Base-by-base conservation (phyloP, 106 monocot species). In the Allium fistulosum region DNA sequence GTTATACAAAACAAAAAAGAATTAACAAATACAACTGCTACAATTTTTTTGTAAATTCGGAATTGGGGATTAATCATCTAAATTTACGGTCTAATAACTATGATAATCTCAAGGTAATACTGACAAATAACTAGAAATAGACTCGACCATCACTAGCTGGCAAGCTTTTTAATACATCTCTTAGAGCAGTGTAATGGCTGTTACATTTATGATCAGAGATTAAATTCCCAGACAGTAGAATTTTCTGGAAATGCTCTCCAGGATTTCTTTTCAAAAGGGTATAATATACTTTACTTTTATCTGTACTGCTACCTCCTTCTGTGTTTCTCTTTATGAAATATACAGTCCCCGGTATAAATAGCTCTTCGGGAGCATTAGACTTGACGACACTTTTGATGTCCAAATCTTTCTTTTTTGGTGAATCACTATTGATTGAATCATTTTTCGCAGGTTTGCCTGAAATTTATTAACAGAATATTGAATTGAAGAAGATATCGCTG, bases 181-280 rank as follows among this genome's bases (percentile, higher is more conserved):
- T 89, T 26, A 99, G 77, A 52, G 97, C 97, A 57, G 81, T 81
- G 61, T 92, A 90, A 62, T 92, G 92, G 53, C 71, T 93, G 9
- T 99, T 92, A 61, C 97, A 99, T 69, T 72, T 89, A 73, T 99
- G 97, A 79, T 99, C 97, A 50, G 89, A 89, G 9, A 99, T 87
- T 49, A 87, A 62, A 49, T 89, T 99, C 2, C 97, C 87, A 12
- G 89, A 90, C 2, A 99, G 79, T 18, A 82, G 37, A 70, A 99
- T 92, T 61, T 76, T 82, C 63, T 80, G 77, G 56, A 92, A 84
- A 59, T 89, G 84, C 48, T 92, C 80, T 12, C 80, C 82, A 4
- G 89, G 67, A 26, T 77, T 16, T 69, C 89, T 70, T 80, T 80
- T 87, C 97, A 92, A 99, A 2, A 99, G 74, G 8, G 82, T 79